Percentiles rank a stretch among this genome's conserved stretches.
Evolutionary conservation across 805 yeast genomes (phyloP).

Genomic region (Metschnikowia similis): DNA sequence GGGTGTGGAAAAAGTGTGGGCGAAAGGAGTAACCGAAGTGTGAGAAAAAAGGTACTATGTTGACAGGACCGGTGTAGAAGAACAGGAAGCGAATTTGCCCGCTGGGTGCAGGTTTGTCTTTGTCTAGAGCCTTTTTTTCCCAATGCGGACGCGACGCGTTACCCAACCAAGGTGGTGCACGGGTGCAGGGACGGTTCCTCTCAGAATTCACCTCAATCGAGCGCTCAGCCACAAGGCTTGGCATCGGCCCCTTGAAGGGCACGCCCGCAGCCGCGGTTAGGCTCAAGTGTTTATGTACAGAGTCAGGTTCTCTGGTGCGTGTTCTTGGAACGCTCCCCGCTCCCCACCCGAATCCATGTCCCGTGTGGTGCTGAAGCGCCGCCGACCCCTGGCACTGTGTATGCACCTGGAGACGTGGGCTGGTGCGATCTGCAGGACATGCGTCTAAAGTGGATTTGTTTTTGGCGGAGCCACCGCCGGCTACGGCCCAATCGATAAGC

Average conservation of each 20-base stretch:
- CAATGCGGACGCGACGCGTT: slow-evolving; percentile 6
- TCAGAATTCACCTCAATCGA: background rate
- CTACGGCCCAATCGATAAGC: background rate
- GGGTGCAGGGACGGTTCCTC: background rate
- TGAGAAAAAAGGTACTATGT: slow-evolving; percentile 3
- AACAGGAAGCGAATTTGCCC: background rate
- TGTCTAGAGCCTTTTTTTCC: slow-evolving; percentile 1
- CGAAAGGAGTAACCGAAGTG: slow-evolving; percentile 1
- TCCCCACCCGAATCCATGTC: background rate
- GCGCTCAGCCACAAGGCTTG: background rate
- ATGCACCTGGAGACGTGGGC: background rate
- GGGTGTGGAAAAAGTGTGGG: slow-evolving; percentile 1
- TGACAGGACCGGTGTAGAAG: slow-evolving; percentile 5
- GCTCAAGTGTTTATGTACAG: background rate
- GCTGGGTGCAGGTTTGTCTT: background rate
- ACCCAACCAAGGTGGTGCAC: background rate
- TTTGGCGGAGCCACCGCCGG: background rate
- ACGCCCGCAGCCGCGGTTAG: background rate
- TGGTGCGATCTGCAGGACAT: background rate
- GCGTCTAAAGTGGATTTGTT: background rate
- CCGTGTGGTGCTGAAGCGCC: background rate
- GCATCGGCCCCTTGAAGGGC: background rate
- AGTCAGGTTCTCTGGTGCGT: too few relatives aligned
- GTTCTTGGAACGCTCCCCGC: background rate
- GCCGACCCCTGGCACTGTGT: background rate